These are phyloP conservation scores for Annulohypoxylon maeteangense DNA, from an alignment of 495 filamentous ascomycete species.

Conservation along the genomic window DNA sequence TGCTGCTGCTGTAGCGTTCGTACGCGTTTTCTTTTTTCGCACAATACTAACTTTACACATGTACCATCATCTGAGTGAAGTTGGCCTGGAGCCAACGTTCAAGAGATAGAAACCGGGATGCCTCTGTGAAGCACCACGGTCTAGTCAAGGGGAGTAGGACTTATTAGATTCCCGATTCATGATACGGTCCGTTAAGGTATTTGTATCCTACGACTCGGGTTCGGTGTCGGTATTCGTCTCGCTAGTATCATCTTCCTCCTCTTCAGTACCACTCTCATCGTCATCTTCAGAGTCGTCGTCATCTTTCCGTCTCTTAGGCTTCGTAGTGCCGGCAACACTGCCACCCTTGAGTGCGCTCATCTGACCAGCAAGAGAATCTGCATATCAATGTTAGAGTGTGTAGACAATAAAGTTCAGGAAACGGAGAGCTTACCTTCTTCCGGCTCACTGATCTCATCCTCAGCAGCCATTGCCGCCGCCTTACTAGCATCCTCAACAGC, in stretches of 20 bases:
- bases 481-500: slow-evolving; percentile 91
- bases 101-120: not conserved
- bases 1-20: slow-evolving; percentile 24
- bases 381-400: slow-evolving; percentile 44
- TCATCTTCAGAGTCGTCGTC: slow-evolving; percentile 70
- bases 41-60: slow-evolving; percentile 26
- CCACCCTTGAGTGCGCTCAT: slow-evolving; percentile 89
- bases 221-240: slow-evolving; percentile 86
- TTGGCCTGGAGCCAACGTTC: not conserved
- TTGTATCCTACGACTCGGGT: slow-evolving; percentile 57
- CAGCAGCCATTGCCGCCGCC: slow-evolving; percentile 78
- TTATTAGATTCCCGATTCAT: not conserved
- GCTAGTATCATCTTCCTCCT: slow-evolving; percentile 79
- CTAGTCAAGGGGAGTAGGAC: not conserved
- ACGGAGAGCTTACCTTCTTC: slow-evolving; percentile 81
- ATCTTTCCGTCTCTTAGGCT: slow-evolving; percentile 65
- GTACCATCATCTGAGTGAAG: not conserved
- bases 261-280: slow-evolving; percentile 90
- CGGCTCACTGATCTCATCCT: slow-evolving; percentile 96
- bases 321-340: slow-evolving; percentile 58
- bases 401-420: not conserved
- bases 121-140: not conserved
- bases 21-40: slow-evolving; percentile 6
- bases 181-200: not conserved
- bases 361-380: slow-evolving; percentile 94